These are phyloP conservation scores for Xylariales sp. DNA, from an alignment of 2,329 filamentous ascomycete genomes.

Conservation along the genomic window DNA sequence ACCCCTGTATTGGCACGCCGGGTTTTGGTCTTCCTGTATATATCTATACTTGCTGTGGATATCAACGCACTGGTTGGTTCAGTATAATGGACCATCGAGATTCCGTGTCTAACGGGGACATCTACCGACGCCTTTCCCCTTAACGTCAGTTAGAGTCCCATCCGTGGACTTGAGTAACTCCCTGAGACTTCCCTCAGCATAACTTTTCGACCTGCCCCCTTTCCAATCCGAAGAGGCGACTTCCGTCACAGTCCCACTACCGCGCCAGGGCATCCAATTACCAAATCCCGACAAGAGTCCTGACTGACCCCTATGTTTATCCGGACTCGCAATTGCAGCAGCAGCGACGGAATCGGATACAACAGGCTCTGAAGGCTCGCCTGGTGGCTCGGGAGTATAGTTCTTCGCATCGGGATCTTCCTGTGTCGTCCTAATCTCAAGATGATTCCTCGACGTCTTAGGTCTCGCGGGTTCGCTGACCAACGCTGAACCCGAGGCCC, in stretches of 20 bases:
- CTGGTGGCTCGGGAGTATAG: constrained; percentile 22
- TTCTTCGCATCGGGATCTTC: constrained; percentile 17
- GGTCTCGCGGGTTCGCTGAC: constrained; percentile 53
- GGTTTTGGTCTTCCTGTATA: too few relatives aligned
- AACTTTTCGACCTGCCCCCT: constrained; percentile 29
- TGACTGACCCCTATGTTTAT: constrained; percentile 14
- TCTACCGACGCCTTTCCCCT: neutral
- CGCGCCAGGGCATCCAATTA: constrained; percentile 43
- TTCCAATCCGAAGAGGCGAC: constrained; percentile 16
- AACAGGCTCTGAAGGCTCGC: constrained; percentile 17
- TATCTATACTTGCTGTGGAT: too few relatives aligned
- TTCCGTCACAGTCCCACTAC: constrained; percentile 11
- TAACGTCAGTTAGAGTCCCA: constrained; percentile 12
- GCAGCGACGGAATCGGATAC: constrained; percentile 22
- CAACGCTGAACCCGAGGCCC: constrained; percentile 36
- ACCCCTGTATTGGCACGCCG: too few relatives aligned
- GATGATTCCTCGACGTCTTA: constrained; percentile 48
- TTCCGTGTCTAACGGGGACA: too few relatives aligned
- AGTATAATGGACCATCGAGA: too few relatives aligned
- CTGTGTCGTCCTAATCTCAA: constrained; percentile 38
- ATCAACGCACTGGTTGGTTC: too few relatives aligned
- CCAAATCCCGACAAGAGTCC: constrained; percentile 34
- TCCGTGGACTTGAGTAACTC: constrained; percentile 42
- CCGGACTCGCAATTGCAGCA: constrained; percentile 21
- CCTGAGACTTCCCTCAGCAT: constrained; percentile 53